A percentile compares a stretch with the other conserved stretches of the same genome.
Evolutionary conservation across 257 asterid species (phyloP).

Genomic region (Orobanche coerulescens): DNA sequence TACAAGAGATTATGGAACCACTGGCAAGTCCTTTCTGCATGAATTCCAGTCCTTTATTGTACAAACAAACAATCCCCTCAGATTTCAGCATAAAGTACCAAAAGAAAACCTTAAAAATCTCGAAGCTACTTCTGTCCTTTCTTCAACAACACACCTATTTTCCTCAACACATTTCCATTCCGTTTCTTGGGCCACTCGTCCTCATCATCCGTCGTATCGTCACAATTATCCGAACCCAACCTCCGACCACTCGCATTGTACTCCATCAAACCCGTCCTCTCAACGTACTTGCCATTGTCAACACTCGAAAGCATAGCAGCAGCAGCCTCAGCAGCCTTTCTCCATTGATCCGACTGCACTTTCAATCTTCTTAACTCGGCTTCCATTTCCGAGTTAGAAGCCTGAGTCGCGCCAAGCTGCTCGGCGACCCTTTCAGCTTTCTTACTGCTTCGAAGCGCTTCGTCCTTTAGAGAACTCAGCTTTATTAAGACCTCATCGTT

Average conservation of each 20-base stretch:
- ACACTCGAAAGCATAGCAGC: slow-evolving; percentile 55
- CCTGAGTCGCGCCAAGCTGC: slow-evolving; percentile 63
- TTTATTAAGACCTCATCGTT: slow-evolving; percentile 34
- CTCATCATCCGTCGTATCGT: slow-evolving; percentile 43
- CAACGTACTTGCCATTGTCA: slow-evolving; percentile 40
- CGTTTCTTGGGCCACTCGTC: slow-evolving; percentile 64
- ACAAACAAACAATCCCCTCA: neutral
- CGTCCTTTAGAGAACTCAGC: slow-evolving; percentile 37
- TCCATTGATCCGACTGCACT: slow-evolving; percentile 85
- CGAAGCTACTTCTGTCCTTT: slow-evolving; percentile 57
- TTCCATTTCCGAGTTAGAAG: slow-evolving; percentile 54
- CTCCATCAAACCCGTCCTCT: slow-evolving; percentile 42
- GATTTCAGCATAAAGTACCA: neutral
- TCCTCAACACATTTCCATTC: slow-evolving; percentile 68
- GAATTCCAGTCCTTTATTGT: neutral
- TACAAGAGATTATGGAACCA: neutral
- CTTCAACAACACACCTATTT: slow-evolving; percentile 57
- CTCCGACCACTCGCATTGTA: slow-evolving; percentile 37
- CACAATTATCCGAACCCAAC: slow-evolving; percentile 39
- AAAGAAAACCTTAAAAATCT: neutral
- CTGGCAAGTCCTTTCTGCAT: neutral
- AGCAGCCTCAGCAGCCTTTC: slow-evolving; percentile 90
- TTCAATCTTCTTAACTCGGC: slow-evolving; percentile 62
- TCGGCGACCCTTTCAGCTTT: slow-evolving; percentile 42
- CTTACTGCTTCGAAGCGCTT: slow-evolving; percentile 38